Base-by-base conservation (phyloP, 2,329 filamentous ascomycete species). In the Pestalotiopsis sp. region DNA sequence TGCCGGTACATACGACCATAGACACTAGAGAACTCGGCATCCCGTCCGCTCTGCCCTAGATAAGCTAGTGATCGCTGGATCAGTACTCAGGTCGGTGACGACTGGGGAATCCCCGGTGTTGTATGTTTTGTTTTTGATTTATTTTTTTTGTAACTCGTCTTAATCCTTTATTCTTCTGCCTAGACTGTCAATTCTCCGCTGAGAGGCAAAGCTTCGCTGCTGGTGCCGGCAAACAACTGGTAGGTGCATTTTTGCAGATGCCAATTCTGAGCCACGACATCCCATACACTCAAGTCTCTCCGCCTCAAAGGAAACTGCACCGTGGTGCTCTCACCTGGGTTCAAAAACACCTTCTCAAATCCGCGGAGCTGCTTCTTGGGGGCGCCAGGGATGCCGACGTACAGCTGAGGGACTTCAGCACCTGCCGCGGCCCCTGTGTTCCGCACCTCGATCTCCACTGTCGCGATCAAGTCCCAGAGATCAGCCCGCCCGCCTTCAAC, bases 211-310 rank as follows among this genome's bases (percentile, higher is more conserved):
- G 27, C 65, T 23, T 64, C 41, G 38, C 64, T 66, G 38, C 68
- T 69, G 17, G 68, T 64, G 7, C 68, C 68, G 3, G 67, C 63
- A 6, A 36, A 38, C 23, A 83, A 72, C 31, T 72, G 79, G 61
- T 81, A 81, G 14, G 72, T 74, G 1, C 81, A 80, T 27, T 82
- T 79, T 2, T 76, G 78, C 7, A 86, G 85, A 76, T 89, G 82
- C 91, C 92, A 94, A 71, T 93, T 91, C 80, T 92, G 90, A 61
- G 81, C 76, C 11, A 81, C 79, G 0, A 88, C 85, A 75, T 91
- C 90, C 91, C 91, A 94, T 57, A 91, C 89, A 71, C 91, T 93
- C 69, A 94, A 66, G 75, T 93, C 91, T 75, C 90, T 88, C 68
- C 91, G 85, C 12, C 85, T 91, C 66, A 94, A 74, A 1, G 80